Evolutionary conservation across 345 rosid species (phyloP).

Genomic region (Camelina laxa): DNA sequence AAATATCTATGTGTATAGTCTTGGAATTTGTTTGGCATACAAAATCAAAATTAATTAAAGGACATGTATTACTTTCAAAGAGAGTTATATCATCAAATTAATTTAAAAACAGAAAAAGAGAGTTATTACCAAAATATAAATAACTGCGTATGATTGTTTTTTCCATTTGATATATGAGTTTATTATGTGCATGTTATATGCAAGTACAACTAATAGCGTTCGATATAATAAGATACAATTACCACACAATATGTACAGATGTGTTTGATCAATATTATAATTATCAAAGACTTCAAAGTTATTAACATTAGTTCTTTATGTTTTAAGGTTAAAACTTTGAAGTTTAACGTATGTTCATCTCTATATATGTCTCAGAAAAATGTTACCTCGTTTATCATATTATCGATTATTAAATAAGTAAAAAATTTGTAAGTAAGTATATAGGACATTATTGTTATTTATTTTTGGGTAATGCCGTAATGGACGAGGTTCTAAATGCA

Average conservation of each 20-base stretch:
- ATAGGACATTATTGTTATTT: too few species aligned
- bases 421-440: too few species aligned
- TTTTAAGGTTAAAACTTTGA: too few species aligned
- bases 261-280: neutral
- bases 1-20: neutral
- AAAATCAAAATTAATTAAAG: neutral
- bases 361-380: too few species aligned
- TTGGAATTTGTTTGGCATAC: neutral
- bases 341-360: too few species aligned
- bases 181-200: neutral
- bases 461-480: too few species aligned
- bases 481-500: too few species aligned
- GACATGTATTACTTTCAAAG: neutral
- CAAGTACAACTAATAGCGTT: neutral
- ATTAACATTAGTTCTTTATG: neutral
- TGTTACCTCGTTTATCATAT: too few species aligned
- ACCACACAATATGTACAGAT: neutral
- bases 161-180: too few species aligned
- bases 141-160: neutral
- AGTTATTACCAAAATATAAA: too few species aligned
- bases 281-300: neutral
- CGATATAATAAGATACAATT: neutral
- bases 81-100: neutral
- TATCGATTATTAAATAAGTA: too few species aligned
- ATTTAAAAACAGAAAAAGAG: too few species aligned